Evolutionary conservation across 768 basidiomycete species (phyloP), one percentile per base, ranked within the genome.

Genomic region (Coprinellus aureogranulatus): DNA sequence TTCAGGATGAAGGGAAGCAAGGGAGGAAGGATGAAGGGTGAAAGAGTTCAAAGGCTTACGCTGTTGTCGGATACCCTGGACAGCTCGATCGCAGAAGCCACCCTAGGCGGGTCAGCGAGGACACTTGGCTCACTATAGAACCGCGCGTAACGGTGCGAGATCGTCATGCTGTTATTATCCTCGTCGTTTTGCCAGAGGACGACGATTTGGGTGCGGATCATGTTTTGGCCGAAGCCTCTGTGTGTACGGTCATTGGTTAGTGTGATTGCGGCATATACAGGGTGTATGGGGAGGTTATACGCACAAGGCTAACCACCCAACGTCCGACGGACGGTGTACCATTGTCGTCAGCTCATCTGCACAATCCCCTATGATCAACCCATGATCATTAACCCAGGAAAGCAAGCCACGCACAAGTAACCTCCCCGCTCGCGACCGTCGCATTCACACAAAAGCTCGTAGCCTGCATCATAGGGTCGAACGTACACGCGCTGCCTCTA

Each of bases 291-390:
- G 34, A 34, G 34, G 56, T 41, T n/a, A 50, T 14, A 61, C 69
- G 67, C 65, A 81, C 84, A 86, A 67, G 51, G 78, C 81, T 61
- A 84, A 70, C 83, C 83, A 86, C 25, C 82, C 82, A 12, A 80
- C 52, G 3, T 58, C 23, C 28, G 45, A 42, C 1, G 20, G 55
- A 25, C 72, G 70, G 46, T 76, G 66, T 58, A 69, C 53, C 28
- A 75, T 61, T 26, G 72, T 65, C 37, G 78, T 76, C 54, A 85
- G 60, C 59, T 80, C 74, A 65, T 83, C 82, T 83, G 57, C 28
- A 16, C 10, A 34, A 34, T 34, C 14, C 34, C 34, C 34, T 14
- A 34, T 34, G 34, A 34, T 6, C 41, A 44, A 44, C 10, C 41
- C 41, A 16, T n/a, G n/a, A n/a, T n/a, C n/a, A n/a, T n/a, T n/a